phyloP scores from a whole-genome alignment of 2,329 filamentous ascomycete genomes.

The Cladophialophora psammophila region DNA sequence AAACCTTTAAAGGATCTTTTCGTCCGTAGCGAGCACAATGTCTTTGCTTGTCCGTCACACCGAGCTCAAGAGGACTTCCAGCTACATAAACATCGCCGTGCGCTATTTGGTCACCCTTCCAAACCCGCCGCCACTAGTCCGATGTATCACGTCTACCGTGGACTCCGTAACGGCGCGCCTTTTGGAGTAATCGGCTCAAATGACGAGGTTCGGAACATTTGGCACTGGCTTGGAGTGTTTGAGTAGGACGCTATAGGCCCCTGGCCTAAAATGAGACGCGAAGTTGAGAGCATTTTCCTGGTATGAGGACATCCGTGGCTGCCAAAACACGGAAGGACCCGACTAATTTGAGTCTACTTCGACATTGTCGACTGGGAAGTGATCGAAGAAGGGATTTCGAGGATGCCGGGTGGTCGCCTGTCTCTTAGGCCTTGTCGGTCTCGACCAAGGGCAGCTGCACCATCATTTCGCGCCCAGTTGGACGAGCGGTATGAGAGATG shows the following conservation, averaged over 20 bases:
- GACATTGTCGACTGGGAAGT: no score
- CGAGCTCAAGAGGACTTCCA: background rate
- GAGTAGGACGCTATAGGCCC: background rate
- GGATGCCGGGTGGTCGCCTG: no score
- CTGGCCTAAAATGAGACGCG: background rate
- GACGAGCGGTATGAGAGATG: no score
- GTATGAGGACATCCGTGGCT: background rate
- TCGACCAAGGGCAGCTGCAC: no score
- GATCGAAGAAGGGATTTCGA: no score
- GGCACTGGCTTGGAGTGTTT: conserved; percentile 1
- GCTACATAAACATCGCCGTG: background rate
- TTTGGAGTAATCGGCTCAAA: background rate
- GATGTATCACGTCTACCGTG: background rate
- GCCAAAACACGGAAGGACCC: no score
- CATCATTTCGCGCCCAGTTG: no score
- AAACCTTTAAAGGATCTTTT: background rate
- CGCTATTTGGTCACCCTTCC: background rate
- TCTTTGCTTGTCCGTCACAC: background rate
- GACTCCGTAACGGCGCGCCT: background rate
- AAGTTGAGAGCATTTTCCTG: background rate
- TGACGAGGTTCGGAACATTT: background rate
- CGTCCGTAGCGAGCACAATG: background rate
- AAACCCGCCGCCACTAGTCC: background rate
- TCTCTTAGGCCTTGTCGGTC: no score
- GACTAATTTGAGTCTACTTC: no score